Evolutionary conservation across 768 basidiomycete genomes (phyloP), one percentile per base, ranked within the genome.

Genomic region (Amanita pseudoporphyria): DNA sequence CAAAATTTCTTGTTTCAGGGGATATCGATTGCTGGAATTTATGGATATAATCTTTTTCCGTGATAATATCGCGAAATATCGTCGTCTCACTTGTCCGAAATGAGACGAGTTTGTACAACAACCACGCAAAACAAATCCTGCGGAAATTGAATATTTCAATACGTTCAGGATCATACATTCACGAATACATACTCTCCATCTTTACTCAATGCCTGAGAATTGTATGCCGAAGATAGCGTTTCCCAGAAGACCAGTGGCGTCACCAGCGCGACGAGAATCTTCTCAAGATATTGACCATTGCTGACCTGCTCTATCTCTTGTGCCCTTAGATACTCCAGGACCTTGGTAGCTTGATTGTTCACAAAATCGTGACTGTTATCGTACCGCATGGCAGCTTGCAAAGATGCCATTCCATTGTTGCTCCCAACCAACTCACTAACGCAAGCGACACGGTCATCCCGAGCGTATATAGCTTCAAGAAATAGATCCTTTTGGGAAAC

Each of bases 231-330:
- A 13, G 50, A 48, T 41, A 71, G 65, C 16, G 58, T 55, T 47
- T 56, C 56, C 73, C 72, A 77, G 53, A 76, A 74, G 36, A 74
- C 59, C 9, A 75, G 66, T 0, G 72, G 74, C 0, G 71, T 65
- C 10, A 71, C 62, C n/a, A 76, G 64, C 0, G 38, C 51, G 1
- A 59, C 58, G 26, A 78, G 47, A 26, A 75, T 50, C 18, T 62
- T 56, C 24, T 63, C 49, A 1, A 77, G 60, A n/a, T 68, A 56
- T 3, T 56, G 52, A 2, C 77, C 77, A 12, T 62, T 57, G 3
- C 63, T 65, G 22, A 71, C 52, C 28, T 45, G 57, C 13, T 40
- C 47, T 9, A 48, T 14, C 3, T 18, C 38, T 3, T 26, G 47
- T 1, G 57, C 54, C 40, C 64, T 62, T 9, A 78, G 58, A 53